Evolutionary conservation across 2,329 filamentous ascomycete species (phyloP).

Genomic region (Cladosporium phlei): DNA sequence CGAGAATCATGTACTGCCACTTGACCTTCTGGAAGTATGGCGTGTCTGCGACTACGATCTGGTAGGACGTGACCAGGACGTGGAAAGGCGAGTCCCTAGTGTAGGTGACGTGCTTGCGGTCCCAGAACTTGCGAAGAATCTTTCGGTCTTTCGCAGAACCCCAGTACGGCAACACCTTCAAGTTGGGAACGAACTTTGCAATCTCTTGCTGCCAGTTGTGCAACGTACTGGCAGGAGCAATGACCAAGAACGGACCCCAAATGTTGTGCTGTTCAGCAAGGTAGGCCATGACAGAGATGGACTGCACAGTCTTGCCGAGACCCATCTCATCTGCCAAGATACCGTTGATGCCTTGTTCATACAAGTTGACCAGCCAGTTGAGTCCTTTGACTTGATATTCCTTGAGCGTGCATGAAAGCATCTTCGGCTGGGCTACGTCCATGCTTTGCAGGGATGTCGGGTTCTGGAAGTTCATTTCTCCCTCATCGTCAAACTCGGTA

Average conservation of each 20-base stretch:
- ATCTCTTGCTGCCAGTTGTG: constrained; percentile 99
- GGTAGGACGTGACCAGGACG: constrained; percentile 93
- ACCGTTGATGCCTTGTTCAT: constrained; percentile 99
- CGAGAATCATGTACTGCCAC: constrained; percentile 99
- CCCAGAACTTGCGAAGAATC: constrained; percentile 97
- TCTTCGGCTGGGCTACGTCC: constrained; percentile 87
- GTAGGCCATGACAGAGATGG: constrained; percentile 98
- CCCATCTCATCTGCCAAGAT: constrained; percentile 99
- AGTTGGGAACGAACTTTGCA: constrained; percentile 82
- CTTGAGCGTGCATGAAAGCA: constrained; percentile 90
- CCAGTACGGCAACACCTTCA: constrained; percentile 98
- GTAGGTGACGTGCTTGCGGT: constrained; percentile 95
- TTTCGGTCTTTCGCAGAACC: constrained; percentile 91
- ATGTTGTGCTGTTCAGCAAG: constrained; percentile 96
- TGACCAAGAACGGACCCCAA: constrained; percentile 95
- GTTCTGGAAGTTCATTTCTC: constrained; percentile 99
- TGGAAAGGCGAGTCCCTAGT: constrained; percentile 91
- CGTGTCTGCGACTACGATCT: constrained; percentile 91
- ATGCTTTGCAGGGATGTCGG: constrained; percentile 91
- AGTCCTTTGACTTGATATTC: constrained; percentile 99
- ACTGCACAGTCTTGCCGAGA: constrained; percentile 97
- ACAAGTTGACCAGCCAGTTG: constrained; percentile 98
- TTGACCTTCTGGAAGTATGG: constrained; percentile 98
- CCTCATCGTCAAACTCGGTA: constrained; percentile 75
- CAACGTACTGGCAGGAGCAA: constrained; percentile 89